Conservation (phyloP, 1,284 basidiomycete genomes). For the Cystobasidium sp. region DNA sequence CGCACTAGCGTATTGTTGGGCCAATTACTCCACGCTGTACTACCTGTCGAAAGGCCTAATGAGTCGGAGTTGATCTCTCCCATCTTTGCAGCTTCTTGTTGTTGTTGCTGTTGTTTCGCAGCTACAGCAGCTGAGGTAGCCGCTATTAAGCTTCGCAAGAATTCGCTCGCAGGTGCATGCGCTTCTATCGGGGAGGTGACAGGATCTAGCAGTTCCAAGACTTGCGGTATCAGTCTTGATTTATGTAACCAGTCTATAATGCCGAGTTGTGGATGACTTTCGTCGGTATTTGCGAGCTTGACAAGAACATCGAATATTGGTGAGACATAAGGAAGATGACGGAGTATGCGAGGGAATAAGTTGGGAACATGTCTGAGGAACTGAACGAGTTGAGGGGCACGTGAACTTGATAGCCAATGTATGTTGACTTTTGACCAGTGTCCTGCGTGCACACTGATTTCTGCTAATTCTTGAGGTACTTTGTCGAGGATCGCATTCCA, state of each 20-base stretch:
- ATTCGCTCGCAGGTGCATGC: constrained; percentile 85
- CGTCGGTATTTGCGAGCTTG: constrained; percentile 89
- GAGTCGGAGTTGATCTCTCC: constrained; percentile 9
- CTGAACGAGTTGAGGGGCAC: constrained; percentile 75
- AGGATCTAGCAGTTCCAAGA: constrained; percentile 84
- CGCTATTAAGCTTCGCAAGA: constrained; percentile 92
- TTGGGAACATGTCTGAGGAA: constrained; percentile 85
- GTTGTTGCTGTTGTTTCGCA: constrained; percentile 54
- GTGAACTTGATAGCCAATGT: constrained; percentile 47
- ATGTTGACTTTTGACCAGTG: constrained; percentile 56
- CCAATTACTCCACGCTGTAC: constrained; percentile 45
- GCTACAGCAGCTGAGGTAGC: constrained; percentile 88
- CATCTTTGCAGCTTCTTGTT: constrained; percentile 38
- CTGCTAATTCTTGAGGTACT: constrained; percentile 60
- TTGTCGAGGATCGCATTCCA: constrained; percentile 90
- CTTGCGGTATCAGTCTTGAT: constrained; percentile 78
- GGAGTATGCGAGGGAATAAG: constrained; percentile 80
- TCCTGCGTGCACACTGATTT: constrained; percentile 50
- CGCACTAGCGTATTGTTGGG: constrained; percentile 78
- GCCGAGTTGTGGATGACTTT: constrained; percentile 76
- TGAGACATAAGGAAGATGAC: constrained; percentile 71
- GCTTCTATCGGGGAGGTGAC: constrained; percentile 70
- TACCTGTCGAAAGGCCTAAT: constrained; percentile 58
- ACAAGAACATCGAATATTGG: constrained; percentile 91
- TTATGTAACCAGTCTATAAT: constrained; percentile 69